A percentile compares a stretch with the other conserved stretches of the same genome.
Evolutionary conservation across 371 early-diverging fungal genomes (phyloP).

Genomic region (Haplosporangium sp.): DNA sequence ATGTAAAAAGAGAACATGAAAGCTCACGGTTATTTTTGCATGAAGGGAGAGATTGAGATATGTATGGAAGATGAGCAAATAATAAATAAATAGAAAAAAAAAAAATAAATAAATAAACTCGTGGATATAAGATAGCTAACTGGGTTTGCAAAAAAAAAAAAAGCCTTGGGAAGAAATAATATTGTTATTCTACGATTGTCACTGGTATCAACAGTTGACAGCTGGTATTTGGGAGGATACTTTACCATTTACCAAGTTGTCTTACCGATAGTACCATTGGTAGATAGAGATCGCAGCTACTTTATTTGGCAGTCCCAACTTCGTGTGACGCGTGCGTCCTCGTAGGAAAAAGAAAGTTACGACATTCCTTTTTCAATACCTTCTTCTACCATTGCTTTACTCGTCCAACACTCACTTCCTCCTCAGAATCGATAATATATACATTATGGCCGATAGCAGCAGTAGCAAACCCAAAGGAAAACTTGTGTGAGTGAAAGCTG

Average conservation of each 20-base stretch:
- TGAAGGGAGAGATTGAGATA: neutral
- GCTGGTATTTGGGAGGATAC: no score
- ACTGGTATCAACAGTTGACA: no score
- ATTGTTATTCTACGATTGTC: no score
- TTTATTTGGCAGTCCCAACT: no score
- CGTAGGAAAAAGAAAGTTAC: no score
- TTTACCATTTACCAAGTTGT: no score
- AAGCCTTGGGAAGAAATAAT: no score
- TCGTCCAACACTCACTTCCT: neutral
- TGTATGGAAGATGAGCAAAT: neutral
- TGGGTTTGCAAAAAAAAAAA: no score
- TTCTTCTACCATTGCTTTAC: neutral
- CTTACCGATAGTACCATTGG: no score
- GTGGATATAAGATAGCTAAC: no score
- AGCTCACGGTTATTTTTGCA: neutral
- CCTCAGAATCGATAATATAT: neutral
- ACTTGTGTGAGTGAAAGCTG: conserved; percentile 1
- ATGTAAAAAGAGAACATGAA: neutral
- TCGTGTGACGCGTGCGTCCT: neutral
- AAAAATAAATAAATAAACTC: neutral
- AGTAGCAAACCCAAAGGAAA: conserved; percentile 7
- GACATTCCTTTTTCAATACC: neutral
- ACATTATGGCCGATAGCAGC: neutral
- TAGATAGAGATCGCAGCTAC: no score
- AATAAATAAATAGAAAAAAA: conserved; percentile 4